Percentiles rank a stretch among this genome's conserved stretches.
phyloP scores from a whole-genome alignment of 345 rosid species.

The Hevea brasiliensis region DNA sequence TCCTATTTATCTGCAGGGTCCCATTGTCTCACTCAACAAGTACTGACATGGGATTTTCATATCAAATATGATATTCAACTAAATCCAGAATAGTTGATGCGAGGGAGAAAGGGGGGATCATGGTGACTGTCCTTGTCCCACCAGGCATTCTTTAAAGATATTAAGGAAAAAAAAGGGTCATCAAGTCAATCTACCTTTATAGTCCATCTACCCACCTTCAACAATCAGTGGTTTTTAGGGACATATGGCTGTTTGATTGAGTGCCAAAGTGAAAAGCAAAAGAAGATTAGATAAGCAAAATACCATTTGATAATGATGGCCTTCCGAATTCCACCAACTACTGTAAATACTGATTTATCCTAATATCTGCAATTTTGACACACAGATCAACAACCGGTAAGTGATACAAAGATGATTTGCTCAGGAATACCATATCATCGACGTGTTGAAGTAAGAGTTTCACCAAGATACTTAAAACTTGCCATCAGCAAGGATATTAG shows the following conservation, averaged over 20 bases:
- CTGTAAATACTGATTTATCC: not conserved
- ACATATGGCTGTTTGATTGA: not conserved
- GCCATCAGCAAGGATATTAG: too few relatives aligned
- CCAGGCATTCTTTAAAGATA: not conserved
- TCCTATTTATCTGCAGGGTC: not conserved
- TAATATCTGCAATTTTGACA: not conserved
- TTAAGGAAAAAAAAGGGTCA: not conserved
- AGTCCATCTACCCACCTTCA: not conserved
- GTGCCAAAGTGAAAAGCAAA: conserved; percentile 13
- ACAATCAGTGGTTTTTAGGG: conserved; percentile 3
- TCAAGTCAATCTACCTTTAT: not conserved
- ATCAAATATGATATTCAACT: conserved; percentile 4
- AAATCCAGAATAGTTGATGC: not conserved
- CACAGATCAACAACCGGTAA: too few relatives aligned
- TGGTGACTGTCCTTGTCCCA: not conserved
- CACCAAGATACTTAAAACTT: too few relatives aligned
- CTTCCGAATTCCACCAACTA: not conserved
- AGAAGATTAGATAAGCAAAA: not conserved
- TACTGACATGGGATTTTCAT: not conserved
- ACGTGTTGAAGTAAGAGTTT: too few relatives aligned
- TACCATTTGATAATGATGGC: not conserved
- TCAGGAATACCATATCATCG: too few relatives aligned
- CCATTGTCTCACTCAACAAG: not conserved
- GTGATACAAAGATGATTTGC: too few relatives aligned
- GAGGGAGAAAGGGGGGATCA: not conserved